Conservation (phyloP, 164 flowering plant species). For the Santalum album region DNA sequence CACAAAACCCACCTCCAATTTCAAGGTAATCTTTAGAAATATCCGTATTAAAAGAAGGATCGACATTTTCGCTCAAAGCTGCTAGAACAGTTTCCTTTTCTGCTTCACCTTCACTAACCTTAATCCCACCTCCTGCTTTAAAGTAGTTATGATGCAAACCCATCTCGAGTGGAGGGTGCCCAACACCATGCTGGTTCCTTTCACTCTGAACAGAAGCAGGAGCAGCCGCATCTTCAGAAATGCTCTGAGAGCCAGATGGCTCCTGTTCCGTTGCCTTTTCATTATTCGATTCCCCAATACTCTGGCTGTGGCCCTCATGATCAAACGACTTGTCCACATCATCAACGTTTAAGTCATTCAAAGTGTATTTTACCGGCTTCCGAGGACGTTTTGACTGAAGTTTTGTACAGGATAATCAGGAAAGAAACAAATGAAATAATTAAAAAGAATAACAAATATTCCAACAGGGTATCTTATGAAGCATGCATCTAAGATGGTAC, state of each 20-base stretch:
- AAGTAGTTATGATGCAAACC: slow-evolving; percentile 18
- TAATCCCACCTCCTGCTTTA: slow-evolving; percentile 42
- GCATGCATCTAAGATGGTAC: too few species aligned
- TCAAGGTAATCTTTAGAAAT: slow-evolving; percentile 27
- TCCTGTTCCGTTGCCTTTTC: slow-evolving; percentile 18
- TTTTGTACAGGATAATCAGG: not conserved
- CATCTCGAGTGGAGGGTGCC: slow-evolving; percentile 4
- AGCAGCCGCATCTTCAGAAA: slow-evolving; percentile 4
- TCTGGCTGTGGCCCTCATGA: not conserved
- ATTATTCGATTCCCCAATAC: slow-evolving; percentile 7
- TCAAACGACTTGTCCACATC: slow-evolving; percentile 9
- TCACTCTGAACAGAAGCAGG: slow-evolving; percentile 6
- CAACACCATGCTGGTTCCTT: slow-evolving; percentile 3
- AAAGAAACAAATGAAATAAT: too few species aligned
- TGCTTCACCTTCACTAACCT: slow-evolving; percentile 30
- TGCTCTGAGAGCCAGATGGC: not conserved
- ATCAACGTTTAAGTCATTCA: slow-evolving; percentile 25
- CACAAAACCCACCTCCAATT: slow-evolving; percentile 55
- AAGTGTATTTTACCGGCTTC: slow-evolving; percentile 40
- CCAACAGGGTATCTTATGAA: too few species aligned
- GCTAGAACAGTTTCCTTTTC: slow-evolving; percentile 8
- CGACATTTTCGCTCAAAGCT: slow-evolving; percentile 6
- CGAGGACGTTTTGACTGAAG: slow-evolving; percentile 55
- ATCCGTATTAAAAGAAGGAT: slow-evolving; percentile 10
- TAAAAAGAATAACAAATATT: too few species aligned